Base-by-base conservation (phyloP, 345 rosid species). In the Camelina laxa region DNA sequence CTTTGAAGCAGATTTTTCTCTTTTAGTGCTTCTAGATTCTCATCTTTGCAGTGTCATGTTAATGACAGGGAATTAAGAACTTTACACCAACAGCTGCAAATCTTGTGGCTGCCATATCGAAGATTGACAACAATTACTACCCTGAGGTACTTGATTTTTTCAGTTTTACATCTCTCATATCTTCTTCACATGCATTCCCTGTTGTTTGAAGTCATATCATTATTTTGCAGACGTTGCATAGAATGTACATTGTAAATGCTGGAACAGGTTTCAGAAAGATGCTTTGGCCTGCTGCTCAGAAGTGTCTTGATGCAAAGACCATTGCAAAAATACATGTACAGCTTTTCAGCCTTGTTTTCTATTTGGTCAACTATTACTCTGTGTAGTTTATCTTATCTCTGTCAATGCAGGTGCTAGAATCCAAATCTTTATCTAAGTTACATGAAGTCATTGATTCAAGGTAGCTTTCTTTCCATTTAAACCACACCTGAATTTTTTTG, bases 251-350 rank as follows among this genome's bases (percentile, higher is more conserved):
- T 72, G 96, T 95, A 68, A 95, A 95, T 77, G 98, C 99, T 59
- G 98, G 98, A 67, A 83, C 98, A 62, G 97, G 91, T 59, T 95
- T 95, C 85, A 95, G 90, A 79, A 90, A 84, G 81, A 83, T 92
- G 96, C 96, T 95, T 75, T 95, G 97, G 99, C 99, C 98, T 78
- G 92, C 96, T 48, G 99, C 97, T 7, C 99, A 95, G 79, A 95
- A 92, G 64, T 85, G 90, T 84, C 94, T 95, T 58, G 99, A 95
- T 73, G 76, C 85, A 79, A 90, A 86, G 81, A 95, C 98, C 42
- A 82, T 90, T 13, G 74, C 88, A 60, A 95, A 95, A 86, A 95
- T 92, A 82, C 91, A 92, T 76, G 98, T 88, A 83, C 68, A 9
- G 36, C 47, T 7, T 77, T 71, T 67, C 35, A 55, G 65, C 65